Percentiles rank a stretch among this genome's conserved stretches.
Conservation (phyloP, 345 rosid species). For the Camelina laxa region DNA sequence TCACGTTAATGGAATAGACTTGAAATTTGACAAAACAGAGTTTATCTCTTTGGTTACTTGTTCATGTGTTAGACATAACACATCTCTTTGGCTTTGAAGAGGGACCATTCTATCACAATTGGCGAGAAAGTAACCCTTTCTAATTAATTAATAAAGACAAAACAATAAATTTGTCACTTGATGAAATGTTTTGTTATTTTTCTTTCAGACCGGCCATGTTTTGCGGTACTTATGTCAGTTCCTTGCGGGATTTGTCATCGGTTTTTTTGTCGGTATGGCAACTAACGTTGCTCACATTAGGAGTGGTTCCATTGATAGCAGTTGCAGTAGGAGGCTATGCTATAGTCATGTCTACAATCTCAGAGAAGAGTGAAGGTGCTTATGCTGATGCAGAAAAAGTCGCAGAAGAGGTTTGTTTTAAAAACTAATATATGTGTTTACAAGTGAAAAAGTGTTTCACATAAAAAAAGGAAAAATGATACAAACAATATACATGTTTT, state of each 20-base stretch:
- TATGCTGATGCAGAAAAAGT: constrained; percentile 83
- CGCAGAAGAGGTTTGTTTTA: constrained; percentile 70
- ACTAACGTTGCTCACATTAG: constrained; percentile 81
- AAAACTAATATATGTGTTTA: neutral
- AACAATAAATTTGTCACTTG: neutral
- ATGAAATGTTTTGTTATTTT: constrained; percentile 2
- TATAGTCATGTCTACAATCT: constrained; percentile 67
- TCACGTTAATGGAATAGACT: too few relatives aligned
- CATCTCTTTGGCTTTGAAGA: too few relatives aligned
- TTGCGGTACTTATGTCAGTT: constrained; percentile 75
- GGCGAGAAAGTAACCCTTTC: constrained; percentile 72
- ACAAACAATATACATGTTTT: too few relatives aligned
- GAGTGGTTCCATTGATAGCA: constrained; percentile 85
- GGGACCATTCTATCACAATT: too few relatives aligned
- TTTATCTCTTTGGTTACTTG: too few relatives aligned
- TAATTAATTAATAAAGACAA: neutral
- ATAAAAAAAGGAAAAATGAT: neutral
- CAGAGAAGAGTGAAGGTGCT: constrained; percentile 81
- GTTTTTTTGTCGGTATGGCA: constrained; percentile 81
- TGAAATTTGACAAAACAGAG: too few relatives aligned
- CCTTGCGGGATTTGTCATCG: constrained; percentile 65
- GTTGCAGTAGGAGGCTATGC: constrained; percentile 76
- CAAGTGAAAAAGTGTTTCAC: neutral
- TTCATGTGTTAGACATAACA: too few relatives aligned
- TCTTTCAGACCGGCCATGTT: constrained; percentile 73